phyloP scores from a whole-genome alignment of 306 rosid genomes.

The Lathyrus tuberosus region DNA sequence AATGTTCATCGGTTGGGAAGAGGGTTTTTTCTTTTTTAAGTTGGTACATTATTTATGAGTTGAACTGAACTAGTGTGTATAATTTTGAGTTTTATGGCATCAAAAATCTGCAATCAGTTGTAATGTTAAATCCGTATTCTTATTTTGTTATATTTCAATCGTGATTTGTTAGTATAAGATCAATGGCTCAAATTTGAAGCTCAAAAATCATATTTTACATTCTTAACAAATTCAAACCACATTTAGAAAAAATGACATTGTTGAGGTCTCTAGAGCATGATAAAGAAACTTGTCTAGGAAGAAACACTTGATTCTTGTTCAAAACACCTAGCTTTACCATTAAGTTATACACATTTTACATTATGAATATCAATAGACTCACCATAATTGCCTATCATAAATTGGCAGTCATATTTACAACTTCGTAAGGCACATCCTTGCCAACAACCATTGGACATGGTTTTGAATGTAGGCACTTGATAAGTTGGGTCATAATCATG shows the following conservation, averaged over 20 bases:
- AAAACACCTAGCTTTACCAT: conserved; percentile 1
- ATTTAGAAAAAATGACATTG: background rate
- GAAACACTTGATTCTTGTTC: background rate
- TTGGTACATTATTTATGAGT: conserved; percentile 15
- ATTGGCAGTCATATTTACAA: conserved; percentile 57
- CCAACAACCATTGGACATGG: conserved; percentile 30
- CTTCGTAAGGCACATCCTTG: conserved; percentile 42
- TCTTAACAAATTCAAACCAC: background rate
- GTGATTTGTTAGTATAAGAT: background rate
- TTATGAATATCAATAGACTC: conserved; percentile 21
- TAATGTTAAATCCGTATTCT: background rate
- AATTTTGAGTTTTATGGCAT: conserved; percentile 29
- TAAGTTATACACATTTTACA: conserved; percentile 33
- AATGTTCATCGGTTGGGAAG: conserved; percentile 28
- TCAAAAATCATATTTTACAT: background rate
- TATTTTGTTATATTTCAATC: background rate
- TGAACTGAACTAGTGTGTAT: conserved; percentile 16
- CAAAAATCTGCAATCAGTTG: conserved; percentile 6
- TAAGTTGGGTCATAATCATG: conserved; percentile 6
- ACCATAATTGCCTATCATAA: conserved; percentile 27
- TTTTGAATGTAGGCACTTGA: conserved; percentile 28
- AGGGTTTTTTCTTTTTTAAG: conserved; percentile 14
- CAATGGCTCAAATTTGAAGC: background rate
- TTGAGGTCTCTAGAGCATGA: background rate
- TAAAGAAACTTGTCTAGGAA: background rate